These are phyloP conservation scores for Carnegiea gigantea DNA, from an alignment of 179 eudicot species.

Conservation along the genomic window DNA sequence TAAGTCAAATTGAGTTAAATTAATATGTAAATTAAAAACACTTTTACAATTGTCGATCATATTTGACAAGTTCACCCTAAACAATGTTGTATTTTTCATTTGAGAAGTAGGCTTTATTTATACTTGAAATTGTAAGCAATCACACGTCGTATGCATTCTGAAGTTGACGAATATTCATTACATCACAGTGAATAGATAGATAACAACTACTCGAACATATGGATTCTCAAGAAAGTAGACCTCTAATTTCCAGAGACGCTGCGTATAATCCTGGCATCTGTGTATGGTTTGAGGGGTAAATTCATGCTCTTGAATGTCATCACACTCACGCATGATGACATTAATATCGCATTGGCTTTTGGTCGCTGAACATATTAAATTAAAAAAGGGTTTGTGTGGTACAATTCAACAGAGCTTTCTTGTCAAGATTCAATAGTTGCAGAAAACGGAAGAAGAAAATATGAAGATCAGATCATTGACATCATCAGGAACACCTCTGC, in stretches of 20 bases:
- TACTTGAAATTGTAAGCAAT: no score
- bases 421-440: background rate
- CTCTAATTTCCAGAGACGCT: no score
- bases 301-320: background rate
- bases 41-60: no score
- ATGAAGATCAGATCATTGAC: background rate
- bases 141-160: no score
- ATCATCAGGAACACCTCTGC: background rate
- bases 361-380: background rate
- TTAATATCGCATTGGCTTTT: background rate
- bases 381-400: background rate
- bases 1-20: no score
- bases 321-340: background rate
- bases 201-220: no score
- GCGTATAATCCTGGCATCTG: background rate
- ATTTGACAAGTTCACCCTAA: no score
- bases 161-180: no score
- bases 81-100: no score
- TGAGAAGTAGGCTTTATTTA: no score
- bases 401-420: background rate
- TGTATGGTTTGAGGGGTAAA: background rate
- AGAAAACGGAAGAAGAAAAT: background rate
- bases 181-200: no score
- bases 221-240: background rate
- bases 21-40: no score